Conservation (phyloP, 805 yeast genomes). For the Candida methanosorbosa region DNA sequence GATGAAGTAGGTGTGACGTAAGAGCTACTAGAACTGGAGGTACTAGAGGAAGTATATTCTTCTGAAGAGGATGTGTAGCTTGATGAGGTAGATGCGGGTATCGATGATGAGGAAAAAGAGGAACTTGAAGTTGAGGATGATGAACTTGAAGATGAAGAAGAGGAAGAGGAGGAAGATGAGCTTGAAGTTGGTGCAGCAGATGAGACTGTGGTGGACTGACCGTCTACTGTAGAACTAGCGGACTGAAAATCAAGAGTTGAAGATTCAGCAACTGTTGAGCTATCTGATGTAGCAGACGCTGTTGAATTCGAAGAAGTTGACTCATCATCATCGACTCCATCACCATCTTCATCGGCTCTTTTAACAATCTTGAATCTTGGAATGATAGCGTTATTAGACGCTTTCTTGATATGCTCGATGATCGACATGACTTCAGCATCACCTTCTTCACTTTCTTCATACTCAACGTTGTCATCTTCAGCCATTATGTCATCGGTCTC, state of each 20-base stretch:
- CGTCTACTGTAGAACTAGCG: slow-evolving; percentile 19
- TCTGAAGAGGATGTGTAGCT: slow-evolving; percentile 3
- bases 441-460: too few relatives aligned
- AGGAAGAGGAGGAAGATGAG: slow-evolving; percentile 11
- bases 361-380: slow-evolving; percentile 11
- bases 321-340: not conserved
- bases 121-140: slow-evolving; percentile 5
- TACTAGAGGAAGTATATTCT: not conserved
- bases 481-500: too few relatives aligned
- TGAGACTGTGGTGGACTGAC: slow-evolving; percentile 24
- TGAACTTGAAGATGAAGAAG: slow-evolving; percentile 1
- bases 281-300: slow-evolving; percentile 11
- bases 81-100: slow-evolving; percentile 9
- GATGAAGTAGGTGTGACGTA: slow-evolving; percentile 15
- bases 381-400: not conserved
- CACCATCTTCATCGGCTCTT: slow-evolving; percentile 9
- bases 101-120: slow-evolving; percentile 7
- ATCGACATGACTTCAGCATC: not conserved
- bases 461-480: too few relatives aligned
- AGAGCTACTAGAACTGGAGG: slow-evolving; percentile 6
- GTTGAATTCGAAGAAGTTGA: slow-evolving; percentile 17
- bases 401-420: too few relatives aligned
- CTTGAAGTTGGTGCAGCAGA: slow-evolving; percentile 20
- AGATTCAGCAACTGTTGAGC: slow-evolving; percentile 14
- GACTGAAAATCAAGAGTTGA: slow-evolving; percentile 7